Conservation (phyloP, 176 grass and related monocot species). For the Zizania latifolia region DNA sequence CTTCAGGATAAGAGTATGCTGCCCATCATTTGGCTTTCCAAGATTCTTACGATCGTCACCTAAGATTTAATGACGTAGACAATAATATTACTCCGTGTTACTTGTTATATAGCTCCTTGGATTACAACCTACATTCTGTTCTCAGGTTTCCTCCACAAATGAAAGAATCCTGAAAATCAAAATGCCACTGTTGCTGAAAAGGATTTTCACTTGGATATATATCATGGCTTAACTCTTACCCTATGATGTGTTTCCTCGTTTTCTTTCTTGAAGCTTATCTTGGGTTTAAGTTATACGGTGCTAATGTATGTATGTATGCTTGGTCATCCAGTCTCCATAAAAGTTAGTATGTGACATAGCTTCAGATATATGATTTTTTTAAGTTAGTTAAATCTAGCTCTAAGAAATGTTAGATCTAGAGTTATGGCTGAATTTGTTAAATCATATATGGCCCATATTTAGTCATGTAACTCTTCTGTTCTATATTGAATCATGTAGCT, state of each 20-base stretch:
- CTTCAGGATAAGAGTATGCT: constrained; percentile 19
- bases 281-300: not conserved
- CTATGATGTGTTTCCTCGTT: not conserved
- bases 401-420: too few relatives aligned
- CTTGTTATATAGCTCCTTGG: constrained; percentile 22
- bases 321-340: not conserved
- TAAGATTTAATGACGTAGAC: constrained; percentile 30
- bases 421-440: too few relatives aligned
- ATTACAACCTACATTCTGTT: constrained; percentile 18
- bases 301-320: not conserved
- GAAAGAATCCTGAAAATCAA: constrained; percentile 34
- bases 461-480: too few relatives aligned
- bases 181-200: constrained; percentile 31
- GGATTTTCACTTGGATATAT: constrained; percentile 26
- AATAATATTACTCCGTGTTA: constrained; percentile 33
- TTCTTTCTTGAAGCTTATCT: not conserved
- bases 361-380: too few relatives aligned
- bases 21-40: constrained; percentile 23
- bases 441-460: too few relatives aligned
- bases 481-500: too few relatives aligned
- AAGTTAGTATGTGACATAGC: too few relatives aligned
- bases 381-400: too few relatives aligned
- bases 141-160: constrained; percentile 9
- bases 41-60: constrained; percentile 39
- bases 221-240: too few relatives aligned